Percentiles rank a stretch among this genome's conserved stretches.
phyloP scores from a whole-genome alignment of 2,329 filamentous ascomycete species.

The Verticillium nonalfalfae region DNA sequence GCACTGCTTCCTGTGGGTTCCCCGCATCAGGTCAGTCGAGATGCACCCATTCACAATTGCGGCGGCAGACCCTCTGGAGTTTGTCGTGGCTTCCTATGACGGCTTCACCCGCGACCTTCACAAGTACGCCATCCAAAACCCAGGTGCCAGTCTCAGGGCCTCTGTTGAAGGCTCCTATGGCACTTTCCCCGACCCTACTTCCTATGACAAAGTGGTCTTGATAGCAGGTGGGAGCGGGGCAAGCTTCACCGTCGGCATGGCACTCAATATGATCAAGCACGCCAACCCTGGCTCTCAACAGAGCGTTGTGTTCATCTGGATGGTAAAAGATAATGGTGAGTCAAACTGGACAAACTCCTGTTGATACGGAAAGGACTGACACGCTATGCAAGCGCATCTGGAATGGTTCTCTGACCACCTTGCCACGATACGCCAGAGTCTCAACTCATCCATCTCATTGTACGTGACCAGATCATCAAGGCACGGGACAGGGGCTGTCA shows the following conservation, averaged over 20 bases:
- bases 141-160: conserved; percentile 32
- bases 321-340: conserved; percentile 28
- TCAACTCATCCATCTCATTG: conserved; percentile 22
- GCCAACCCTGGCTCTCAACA: conserved; percentile 13
- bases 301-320: conserved; percentile 31
- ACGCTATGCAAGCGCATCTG: conserved; percentile 20
- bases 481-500: not conserved
- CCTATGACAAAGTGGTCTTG: conserved; percentile 16
- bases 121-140: conserved; percentile 33
- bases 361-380: not conserved
- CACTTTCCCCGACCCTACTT: conserved; percentile 35
- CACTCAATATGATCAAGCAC: conserved; percentile 26
- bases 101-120: conserved; percentile 48
- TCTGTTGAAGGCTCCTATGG: conserved; percentile 51
- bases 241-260: conserved; percentile 43
- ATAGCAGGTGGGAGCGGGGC: conserved; percentile 45
- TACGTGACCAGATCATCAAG: conserved; percentile 23
- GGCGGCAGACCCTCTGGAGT: conserved; percentile 44
- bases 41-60: conserved; percentile 61
- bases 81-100: conserved; percentile 50
- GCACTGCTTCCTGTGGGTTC: conserved; percentile 61
- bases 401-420: conserved; percentile 31
- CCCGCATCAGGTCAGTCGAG: conserved; percentile 47
- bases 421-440: conserved; percentile 19
- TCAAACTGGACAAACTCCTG: not conserved